Percentiles rank a stretch among this genome's conserved stretches.
Evolutionary conservation across 345 rosid genomes (phyloP).

Genomic region (Euphorbia pulcherrima): DNA sequence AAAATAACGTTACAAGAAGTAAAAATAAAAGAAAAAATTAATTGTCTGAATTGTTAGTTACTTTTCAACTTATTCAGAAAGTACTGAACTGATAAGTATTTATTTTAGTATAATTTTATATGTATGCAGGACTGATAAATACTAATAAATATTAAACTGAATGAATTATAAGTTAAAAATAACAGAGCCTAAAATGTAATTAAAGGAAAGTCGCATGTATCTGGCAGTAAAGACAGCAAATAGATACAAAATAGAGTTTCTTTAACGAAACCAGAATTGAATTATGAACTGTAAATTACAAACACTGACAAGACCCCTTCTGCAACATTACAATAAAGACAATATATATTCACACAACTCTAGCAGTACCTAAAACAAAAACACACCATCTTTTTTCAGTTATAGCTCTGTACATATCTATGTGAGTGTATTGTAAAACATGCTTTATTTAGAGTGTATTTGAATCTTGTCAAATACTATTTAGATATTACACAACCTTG

Average conservation of each 20-base stretch:
- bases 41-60: no score
- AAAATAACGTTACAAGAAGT: no score
- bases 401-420: neutral
- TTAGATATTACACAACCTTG: neutral
- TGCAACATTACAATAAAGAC: neutral
- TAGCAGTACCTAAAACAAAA: neutral
- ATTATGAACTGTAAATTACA: neutral
- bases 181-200: no score
- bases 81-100: no score
- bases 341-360: constrained; percentile 11
- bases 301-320: neutral
- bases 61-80: no score
- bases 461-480: neutral
- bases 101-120: no score
- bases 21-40: no score
- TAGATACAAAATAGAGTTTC: neutral
- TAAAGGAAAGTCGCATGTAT: no score
- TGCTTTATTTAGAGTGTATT: neutral
- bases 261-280: neutral
- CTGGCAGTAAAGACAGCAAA: neutral
- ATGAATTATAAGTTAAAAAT: no score
- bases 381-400: neutral
- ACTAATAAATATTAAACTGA: no score
- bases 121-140: no score
- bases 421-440: neutral